Evolutionary conservation across 2,329 filamentous ascomycete genomes (phyloP).

Genomic region (Xylariomycetidae sp.): DNA sequence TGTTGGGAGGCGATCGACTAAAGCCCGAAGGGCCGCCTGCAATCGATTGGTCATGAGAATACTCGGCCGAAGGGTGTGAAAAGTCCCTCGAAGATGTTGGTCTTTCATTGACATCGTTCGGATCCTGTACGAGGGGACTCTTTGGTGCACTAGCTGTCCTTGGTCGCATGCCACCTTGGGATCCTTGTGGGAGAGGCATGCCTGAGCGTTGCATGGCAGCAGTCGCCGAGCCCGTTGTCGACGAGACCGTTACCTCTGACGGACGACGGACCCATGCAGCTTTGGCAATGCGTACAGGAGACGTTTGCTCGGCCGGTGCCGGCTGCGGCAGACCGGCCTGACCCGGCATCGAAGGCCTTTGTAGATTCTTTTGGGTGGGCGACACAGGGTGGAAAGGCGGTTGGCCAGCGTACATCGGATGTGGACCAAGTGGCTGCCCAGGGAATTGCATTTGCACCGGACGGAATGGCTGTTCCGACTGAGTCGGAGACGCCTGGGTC

Average conservation of each 20-base stretch:
- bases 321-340: too few relatives aligned
- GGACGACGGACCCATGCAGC: too few relatives aligned
- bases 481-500: conserved; percentile 13
- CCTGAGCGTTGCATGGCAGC: conserved; percentile 11
- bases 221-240: too few relatives aligned
- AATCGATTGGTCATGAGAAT: conserved; percentile 15
- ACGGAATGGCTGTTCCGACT: conserved; percentile 14
- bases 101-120: too few relatives aligned
- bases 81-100: conserved; percentile 6
- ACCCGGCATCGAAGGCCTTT: too few relatives aligned
- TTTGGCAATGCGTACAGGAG: too few relatives aligned
- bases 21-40: conserved; percentile 7
- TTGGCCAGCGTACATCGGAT: conserved; percentile 20
- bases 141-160: too few relatives aligned
- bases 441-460: conserved; percentile 19
- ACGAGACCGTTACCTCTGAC: conserved; percentile 22
- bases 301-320: too few relatives aligned
- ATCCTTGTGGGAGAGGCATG: conserved; percentile 14
- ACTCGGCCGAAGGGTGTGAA: conserved; percentile 11
- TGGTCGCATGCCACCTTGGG: conserved; percentile 12
- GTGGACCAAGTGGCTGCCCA: conserved; percentile 18
- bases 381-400: conserved; percentile 13
- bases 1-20: conserved; percentile 18
- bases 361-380: too few relatives aligned
- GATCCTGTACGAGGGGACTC: too few relatives aligned